These are phyloP conservation scores for Suillus occidentalis DNA, from an alignment of 768 basidiomycete genomes.

Conservation along the genomic window DNA sequence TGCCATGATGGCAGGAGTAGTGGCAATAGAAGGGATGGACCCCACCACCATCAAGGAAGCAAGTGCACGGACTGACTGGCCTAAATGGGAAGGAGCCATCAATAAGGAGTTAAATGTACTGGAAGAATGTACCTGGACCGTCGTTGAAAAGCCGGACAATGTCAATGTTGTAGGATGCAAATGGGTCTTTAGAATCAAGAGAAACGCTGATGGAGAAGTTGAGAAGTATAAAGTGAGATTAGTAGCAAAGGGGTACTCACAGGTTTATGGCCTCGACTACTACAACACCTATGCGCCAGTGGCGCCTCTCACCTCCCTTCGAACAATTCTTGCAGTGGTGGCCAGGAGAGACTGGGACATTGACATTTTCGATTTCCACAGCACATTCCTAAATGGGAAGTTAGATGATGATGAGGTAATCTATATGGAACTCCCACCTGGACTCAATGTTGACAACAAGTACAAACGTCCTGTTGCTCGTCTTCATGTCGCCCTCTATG, in stretches of 20 bases:
- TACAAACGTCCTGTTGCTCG: not conserved
- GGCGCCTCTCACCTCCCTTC: not conserved
- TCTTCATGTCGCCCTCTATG: not conserved
- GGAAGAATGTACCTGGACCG: conserved; percentile 28
- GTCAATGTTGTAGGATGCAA: too few relatives aligned
- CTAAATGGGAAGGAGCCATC: conserved; percentile 22
- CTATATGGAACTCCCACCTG: conserved; percentile 10
- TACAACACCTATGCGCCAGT: not conserved
- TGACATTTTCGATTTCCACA: not conserved
- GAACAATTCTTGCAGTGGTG: not conserved
- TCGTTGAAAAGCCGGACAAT: conserved; percentile 22
- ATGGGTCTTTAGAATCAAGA: too few relatives aligned
- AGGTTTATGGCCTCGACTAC: not conserved
- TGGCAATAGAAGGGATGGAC: conserved; percentile 9
- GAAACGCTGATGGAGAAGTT: too few relatives aligned
- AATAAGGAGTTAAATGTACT: conserved; percentile 17
- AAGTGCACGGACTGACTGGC: conserved; percentile 21
- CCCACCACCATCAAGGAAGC: conserved; percentile 20
- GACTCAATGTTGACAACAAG: not conserved
- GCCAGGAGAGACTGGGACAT: not conserved
- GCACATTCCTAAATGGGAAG: not conserved
- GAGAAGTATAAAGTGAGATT: not conserved
- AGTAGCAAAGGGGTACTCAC: not conserved
- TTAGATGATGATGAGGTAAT: not conserved
- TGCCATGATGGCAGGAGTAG: not conserved